A percentile compares a stretch with the other conserved stretches of the same genome.
Conservation (phyloP, 2,329 filamentous ascomycete species). For the Penicillium sclerotiorum region DNA sequence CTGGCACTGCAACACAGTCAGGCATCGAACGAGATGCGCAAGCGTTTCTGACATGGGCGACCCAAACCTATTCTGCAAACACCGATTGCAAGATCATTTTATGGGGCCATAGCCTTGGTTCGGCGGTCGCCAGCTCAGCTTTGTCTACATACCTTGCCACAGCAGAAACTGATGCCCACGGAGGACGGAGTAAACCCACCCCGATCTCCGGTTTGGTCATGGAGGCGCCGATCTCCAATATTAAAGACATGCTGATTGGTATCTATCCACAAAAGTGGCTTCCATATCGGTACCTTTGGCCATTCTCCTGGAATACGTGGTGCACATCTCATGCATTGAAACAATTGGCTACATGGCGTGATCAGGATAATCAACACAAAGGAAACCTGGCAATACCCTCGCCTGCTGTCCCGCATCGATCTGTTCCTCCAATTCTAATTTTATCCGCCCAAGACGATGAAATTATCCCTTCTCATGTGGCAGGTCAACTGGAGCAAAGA, state of each 20-base stretch:
- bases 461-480: slow-evolving; percentile 44
- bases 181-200: not conserved
- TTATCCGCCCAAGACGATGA: slow-evolving; percentile 48
- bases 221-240: slow-evolving; percentile 75
- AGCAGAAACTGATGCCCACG: not conserved
- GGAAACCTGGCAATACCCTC: not conserved
- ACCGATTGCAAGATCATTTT: slow-evolving; percentile 54
- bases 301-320: slow-evolving; percentile 68
- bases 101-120: slow-evolving; percentile 79
- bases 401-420: not conserved
- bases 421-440: slow-evolving; percentile 39
- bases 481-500: slow-evolving; percentile 35
- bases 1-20: slow-evolving; percentile 68
- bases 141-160: slow-evolving; percentile 48
- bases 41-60: slow-evolving; percentile 66
- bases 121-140: slow-evolving; percentile 68
- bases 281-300: slow-evolving; percentile 74
- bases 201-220: slow-evolving; percentile 60
- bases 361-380: not conserved
- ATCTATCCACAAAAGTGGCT: slow-evolving; percentile 80
- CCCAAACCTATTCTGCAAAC: slow-evolving; percentile 38
- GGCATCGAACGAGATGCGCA: slow-evolving; percentile 71
- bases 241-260: slow-evolving; percentile 69
- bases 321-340: slow-evolving; percentile 48
- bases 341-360: slow-evolving; percentile 35